phyloP scores from a whole-genome alignment of 768 basidiomycete species.

The Termitomyces sp. region DNA sequence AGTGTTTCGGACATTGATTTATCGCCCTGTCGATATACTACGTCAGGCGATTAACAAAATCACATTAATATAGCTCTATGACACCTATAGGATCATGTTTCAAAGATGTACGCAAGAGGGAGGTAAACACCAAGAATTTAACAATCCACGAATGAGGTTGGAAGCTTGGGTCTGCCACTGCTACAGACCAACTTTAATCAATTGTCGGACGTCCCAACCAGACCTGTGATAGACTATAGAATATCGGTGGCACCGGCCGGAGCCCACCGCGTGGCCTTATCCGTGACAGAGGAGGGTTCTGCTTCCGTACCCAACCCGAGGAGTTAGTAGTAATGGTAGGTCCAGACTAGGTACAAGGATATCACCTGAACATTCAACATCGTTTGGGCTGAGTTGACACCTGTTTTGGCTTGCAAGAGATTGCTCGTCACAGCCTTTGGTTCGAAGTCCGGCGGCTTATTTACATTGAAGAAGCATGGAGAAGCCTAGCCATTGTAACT shows the following conservation, averaged over 20 bases:
- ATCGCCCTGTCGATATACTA: too few relatives aligned
- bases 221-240: background rate
- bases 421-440: slow-evolving; percentile 33
- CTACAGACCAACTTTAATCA: too few relatives aligned
- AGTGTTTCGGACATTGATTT: background rate
- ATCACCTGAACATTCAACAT: background rate
- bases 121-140: background rate
- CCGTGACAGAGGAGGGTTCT: slow-evolving; percentile 50
- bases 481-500: background rate
- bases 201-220: too few relatives aligned
- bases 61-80: background rate
- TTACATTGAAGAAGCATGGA: background rate
- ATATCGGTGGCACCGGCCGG: slow-evolving; percentile 5
- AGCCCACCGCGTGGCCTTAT: slow-evolving; percentile 37
- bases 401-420: slow-evolving; percentile 17
- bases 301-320: slow-evolving; percentile 36
- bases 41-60: background rate
- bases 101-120: background rate
- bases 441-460: background rate
- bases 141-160: background rate
- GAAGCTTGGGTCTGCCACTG: background rate
- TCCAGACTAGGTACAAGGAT: slow-evolving; percentile 40
- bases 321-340: slow-evolving; percentile 11
- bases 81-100: background rate
- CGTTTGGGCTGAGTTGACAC: background rate